A percentile compares a stretch with the other conserved stretches of the same genome.
Evolutionary conservation across 495 filamentous ascomycete genomes (phyloP).

Genomic region (Podospora anserina): DNA sequence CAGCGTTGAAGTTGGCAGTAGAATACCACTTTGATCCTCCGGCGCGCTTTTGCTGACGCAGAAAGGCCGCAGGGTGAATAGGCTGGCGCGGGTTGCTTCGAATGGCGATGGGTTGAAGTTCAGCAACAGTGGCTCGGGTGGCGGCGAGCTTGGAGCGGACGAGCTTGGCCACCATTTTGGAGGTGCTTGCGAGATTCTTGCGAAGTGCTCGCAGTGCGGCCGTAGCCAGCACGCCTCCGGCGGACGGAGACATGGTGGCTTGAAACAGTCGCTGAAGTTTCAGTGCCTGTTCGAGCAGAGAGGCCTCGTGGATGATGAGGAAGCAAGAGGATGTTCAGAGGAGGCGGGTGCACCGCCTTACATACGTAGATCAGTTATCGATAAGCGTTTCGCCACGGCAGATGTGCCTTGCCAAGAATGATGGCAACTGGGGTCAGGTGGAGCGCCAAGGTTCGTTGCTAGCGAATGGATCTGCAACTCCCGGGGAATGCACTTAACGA

Average conservation of each 20-base stretch:
- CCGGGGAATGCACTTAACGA: constrained; percentile 7
- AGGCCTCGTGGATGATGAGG: constrained; percentile 13
- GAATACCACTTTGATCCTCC: constrained; percentile 61
- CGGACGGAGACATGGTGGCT: constrained; percentile 57
- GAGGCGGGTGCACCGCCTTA: constrained; percentile 20
- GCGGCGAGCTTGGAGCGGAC: constrained; percentile 60
- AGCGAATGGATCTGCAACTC: background rate
- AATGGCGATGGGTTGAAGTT: constrained; percentile 50
- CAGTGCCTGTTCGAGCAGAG: constrained; percentile 11
- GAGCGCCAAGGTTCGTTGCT: background rate
- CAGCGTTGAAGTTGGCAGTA: constrained; percentile 57
- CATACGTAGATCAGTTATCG: constrained; percentile 22
- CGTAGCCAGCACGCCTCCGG: constrained; percentile 67
- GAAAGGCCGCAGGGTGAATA: constrained; percentile 64
- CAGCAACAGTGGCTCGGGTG: constrained; percentile 39
- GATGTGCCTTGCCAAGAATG: background rate
- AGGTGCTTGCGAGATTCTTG: constrained; percentile 63
- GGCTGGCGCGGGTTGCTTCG: constrained; percentile 60
- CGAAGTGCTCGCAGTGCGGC: constrained; percentile 66
- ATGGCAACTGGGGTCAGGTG: background rate
- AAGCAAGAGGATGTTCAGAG: constrained; percentile 1
- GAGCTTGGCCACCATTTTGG: constrained; percentile 44
- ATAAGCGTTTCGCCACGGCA: constrained; percentile 24
- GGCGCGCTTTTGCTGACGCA: constrained; percentile 66
- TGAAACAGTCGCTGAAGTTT: constrained; percentile 13